Evolutionary conservation across 768 basidiomycete species (phyloP), one percentile per base, ranked within the genome.

Genomic region (Suillus alpinus): DNA sequence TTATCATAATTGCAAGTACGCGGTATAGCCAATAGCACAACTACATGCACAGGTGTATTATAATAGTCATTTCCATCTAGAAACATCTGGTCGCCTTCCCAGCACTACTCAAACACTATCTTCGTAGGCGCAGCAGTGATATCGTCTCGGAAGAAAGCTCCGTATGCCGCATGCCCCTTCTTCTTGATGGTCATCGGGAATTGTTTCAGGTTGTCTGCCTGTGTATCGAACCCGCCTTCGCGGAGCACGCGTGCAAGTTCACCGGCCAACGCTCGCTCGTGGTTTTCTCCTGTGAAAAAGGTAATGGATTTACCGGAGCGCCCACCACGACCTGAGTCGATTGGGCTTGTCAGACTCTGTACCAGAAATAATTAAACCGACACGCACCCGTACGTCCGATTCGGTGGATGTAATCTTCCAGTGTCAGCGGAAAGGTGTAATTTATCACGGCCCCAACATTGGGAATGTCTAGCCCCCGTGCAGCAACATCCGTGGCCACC

Each of bases 141-240:
- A 62, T 80, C 81, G 65, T 91, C 86, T 59, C 88, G 74, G 74
- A 83, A 94, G 75, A 93, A 94, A 6, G 90, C 91, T 5, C 95
- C 95, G 67, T 97, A 98, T 44, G 85, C 89, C 20, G 92, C 79
- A 68, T 98, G 95, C 66, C 89, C 85, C 81, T 87, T 93, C 82
- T 98, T 98, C 81, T 96, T 97, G 78, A 98, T 94, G 61, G 95
- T 92, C 84, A 95, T 93, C 56, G 94, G 94, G 80, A 97, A 98
- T 68, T 88, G 87, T 61, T 87, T 85, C 75, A 97, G 78, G 29
- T 59, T 66, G 57, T 73, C 72, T 6, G 76, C 87, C 65, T 90
- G 86, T 52, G 87, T 84, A 59, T 89, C 85, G 64, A 91, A 92
- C 34, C 90, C 92, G 49, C 90, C 89, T 72, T 98, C 97, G 57